Base-by-base conservation (phyloP, 2,329 filamentous ascomycete genomes). In the Fusarium foetens region DNA sequence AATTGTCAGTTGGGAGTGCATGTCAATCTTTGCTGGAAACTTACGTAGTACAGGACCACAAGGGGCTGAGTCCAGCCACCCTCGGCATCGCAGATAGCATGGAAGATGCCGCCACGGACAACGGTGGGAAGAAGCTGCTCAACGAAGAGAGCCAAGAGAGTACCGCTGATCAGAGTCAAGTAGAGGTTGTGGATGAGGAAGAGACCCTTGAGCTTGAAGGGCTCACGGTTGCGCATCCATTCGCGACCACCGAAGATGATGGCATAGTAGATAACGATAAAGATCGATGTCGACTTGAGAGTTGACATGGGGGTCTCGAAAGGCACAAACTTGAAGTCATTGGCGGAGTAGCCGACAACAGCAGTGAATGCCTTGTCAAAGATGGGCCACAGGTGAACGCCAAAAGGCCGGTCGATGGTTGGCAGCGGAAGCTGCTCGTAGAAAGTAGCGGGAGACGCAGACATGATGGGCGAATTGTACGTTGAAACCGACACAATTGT, bases 181-280 rank as follows among this genome's bases (percentile, higher is more conserved):
- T 95, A 91, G 79, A 98, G 92, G 88, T 99, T 99, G 90, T 99
- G 95, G 80, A 98, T 89, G 85, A 97, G 93, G 88, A 98, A 98
- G 66, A 96, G 86, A 21, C 88, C 86, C 86, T 94, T 96, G 80
- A 98, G 89, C 88, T 97, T 93, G 86, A 96, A 92, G 27, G 95
- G 88, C 80, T 92, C 88, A 72, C 94, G 90, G 79, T 93, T 92
- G 84, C 94, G 93, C 96, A 99, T 98, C 77, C 94, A 81, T 84
- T 97, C 94, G 74, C 95, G 90, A 67, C 95, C 96, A 72, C 95
- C 95, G 76, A 98, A 97, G 79, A 98, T 96, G 84, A 97, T 86
- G 75, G 93, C 85, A 84, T 98, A 98, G 91, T 98, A 99, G 81
- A 93, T 85, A 79, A 94, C 85, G 77, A 98, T 91, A 81, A 94